A percentile compares a stretch with the other conserved stretches of the same genome.
phyloP scores from a whole-genome alignment of 768 basidiomycete genomes.

The Termitomyces sp. region DNA sequence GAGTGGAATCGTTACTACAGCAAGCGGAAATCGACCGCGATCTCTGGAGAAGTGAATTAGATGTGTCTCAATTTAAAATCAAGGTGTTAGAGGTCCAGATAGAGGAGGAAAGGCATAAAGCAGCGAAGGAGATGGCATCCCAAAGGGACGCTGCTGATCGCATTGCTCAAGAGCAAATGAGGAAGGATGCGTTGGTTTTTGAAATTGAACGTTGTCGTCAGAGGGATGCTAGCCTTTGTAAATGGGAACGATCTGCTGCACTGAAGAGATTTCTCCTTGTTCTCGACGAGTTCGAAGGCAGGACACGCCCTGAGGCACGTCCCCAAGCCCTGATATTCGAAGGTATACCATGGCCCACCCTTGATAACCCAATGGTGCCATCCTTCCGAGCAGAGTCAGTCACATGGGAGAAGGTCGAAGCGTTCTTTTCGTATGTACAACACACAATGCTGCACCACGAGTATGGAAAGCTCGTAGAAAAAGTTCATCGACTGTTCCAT shows the following conservation, averaged over 20 bases:
- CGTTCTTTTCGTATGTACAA: slow-evolving; percentile 2
- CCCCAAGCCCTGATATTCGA: slow-evolving; percentile 14
- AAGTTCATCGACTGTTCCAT: slow-evolving; percentile 7
- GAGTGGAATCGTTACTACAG: not conserved
- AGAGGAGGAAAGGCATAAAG: not conserved
- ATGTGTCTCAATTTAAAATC: not conserved
- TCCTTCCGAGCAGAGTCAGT: not conserved
- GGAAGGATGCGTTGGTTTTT: not conserved
- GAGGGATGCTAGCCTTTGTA: slow-evolving; percentile 1
- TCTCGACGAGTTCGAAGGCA: slow-evolving; percentile 11
- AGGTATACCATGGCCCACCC: slow-evolving; percentile 14
- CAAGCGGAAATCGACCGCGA: not conserved
- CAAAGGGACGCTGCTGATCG: not conserved
- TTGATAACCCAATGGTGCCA: not conserved
- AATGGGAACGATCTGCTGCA: slow-evolving; percentile 2
- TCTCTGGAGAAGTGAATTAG: not conserved
- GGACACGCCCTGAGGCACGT: slow-evolving; percentile 14
- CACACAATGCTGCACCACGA: not conserved
- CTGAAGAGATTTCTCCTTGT: slow-evolving; percentile 3
- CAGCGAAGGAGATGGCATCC: not conserved
- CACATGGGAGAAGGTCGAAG: slow-evolving; percentile 9
- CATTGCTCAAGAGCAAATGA: not conserved
- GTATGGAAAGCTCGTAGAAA: slow-evolving; percentile 4
- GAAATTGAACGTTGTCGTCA: slow-evolving; percentile 4
- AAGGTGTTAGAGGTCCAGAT: not conserved